These are phyloP conservation scores for Coprinopsis marcescibilis DNA, from an alignment of 768 basidiomycete species.

Conservation along the genomic window DNA sequence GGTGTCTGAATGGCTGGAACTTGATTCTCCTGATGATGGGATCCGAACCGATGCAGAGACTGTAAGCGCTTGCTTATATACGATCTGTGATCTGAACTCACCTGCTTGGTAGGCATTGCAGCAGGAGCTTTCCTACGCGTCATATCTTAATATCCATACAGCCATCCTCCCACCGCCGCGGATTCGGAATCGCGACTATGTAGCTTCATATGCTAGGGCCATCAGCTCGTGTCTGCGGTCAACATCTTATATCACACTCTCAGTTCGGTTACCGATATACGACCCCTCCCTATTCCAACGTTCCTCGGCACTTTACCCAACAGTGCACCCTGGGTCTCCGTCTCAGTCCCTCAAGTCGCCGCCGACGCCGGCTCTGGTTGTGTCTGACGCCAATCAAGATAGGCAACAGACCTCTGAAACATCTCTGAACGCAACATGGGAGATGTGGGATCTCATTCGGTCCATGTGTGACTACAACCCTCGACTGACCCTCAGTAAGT, in stretches of 20 bases:
- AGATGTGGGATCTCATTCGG: constrained; percentile 96
- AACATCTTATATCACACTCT: constrained; percentile 69
- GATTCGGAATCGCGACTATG: constrained; percentile 69
- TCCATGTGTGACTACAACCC: constrained; percentile 82
- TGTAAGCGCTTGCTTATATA: constrained; percentile 41
- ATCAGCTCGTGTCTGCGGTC: constrained; percentile 72
- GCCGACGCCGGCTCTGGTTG: constrained; percentile 29
- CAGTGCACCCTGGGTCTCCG: constrained; percentile 16
- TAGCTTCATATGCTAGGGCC: constrained; percentile 90
- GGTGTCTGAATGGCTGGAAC: constrained; percentile 91
- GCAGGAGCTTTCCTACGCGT: constrained; percentile 89
- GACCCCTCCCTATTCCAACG: constrained; percentile 59
- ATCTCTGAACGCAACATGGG: constrained; percentile 81
- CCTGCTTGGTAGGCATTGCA: constrained; percentile 64
- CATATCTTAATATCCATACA: constrained; percentile 82
- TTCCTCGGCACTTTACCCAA: constrained; percentile 19
- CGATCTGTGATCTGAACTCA: neutral
- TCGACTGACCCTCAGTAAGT: constrained; percentile 66
- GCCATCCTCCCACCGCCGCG: constrained; percentile 91
- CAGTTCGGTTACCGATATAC: constrained; percentile 79
- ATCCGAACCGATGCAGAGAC: constrained; percentile 95
- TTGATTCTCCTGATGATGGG: constrained; percentile 90
- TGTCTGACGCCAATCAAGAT: constrained; percentile 28
- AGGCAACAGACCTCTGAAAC: constrained; percentile 37
- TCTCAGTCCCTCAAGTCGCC: constrained; percentile 10